phyloP scores from a whole-genome alignment of 2,329 filamentous ascomycete species.

The Alternaria atra region DNA sequence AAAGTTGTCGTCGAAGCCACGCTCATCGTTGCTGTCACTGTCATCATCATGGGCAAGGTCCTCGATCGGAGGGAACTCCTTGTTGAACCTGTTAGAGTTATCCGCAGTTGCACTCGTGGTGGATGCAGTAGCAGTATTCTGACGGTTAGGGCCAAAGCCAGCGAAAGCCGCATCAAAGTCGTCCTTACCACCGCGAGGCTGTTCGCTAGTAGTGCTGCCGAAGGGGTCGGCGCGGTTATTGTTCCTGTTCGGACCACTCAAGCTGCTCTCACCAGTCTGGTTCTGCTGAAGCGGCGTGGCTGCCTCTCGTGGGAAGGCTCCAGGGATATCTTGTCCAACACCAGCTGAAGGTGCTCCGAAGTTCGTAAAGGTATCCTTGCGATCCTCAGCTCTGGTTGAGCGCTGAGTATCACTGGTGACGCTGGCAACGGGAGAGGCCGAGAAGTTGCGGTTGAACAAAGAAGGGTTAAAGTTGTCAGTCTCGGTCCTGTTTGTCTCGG shows the following conservation, averaged over 20 bases:
- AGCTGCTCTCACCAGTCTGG: constrained; percentile 57
- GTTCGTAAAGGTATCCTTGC: constrained; percentile 52
- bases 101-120: constrained; percentile 41
- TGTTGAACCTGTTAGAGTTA: constrained; percentile 64
- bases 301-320: constrained; percentile 57
- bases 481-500: constrained; percentile 47
- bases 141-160: constrained; percentile 68
- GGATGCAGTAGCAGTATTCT: constrained; percentile 55
- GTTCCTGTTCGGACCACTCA: constrained; percentile 57
- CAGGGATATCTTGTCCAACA: constrained; percentile 51
- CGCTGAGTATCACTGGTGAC: constrained; percentile 51
- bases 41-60: constrained; percentile 83
- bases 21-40: constrained; percentile 74
- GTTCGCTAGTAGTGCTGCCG: constrained; percentile 39
- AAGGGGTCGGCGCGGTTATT: constrained; percentile 56
- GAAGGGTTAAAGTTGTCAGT: constrained; percentile 48
- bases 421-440: constrained; percentile 52
- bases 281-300: constrained; percentile 58
- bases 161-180: constrained; percentile 89
- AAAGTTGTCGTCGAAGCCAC: constrained; percentile 93
- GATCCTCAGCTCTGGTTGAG: constrained; percentile 48
- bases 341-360: constrained; percentile 48
- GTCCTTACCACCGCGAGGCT: constrained; percentile 66
- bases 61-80: constrained; percentile 94
- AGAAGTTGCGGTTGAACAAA: constrained; percentile 50